Evolutionary conservation across 1,284 basidiomycete species (phyloP).

Genomic region (Ustilago hordei): DNA sequence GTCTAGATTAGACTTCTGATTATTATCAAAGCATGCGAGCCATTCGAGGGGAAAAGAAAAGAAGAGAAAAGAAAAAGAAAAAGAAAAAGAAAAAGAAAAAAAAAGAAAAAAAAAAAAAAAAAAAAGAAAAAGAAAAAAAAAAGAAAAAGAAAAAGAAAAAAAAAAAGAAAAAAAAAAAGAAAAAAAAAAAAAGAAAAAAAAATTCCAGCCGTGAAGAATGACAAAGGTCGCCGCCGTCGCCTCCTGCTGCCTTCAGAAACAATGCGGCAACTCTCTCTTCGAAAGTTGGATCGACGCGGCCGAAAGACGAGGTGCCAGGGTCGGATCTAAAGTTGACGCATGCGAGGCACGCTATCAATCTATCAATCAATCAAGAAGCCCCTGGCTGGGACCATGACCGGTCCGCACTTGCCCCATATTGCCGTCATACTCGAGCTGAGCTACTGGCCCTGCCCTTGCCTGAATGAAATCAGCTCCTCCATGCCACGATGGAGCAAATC

Average conservation of each 20-base stretch:
- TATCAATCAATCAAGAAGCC: constrained; percentile 3
- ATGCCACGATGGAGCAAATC: background rate
- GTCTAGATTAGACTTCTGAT: background rate
- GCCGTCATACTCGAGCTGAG: constrained; percentile 1
- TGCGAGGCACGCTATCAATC: constrained; percentile 10
- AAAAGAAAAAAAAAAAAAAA: background rate
- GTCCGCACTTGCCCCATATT: constrained; percentile 9
- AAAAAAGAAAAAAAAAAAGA: background rate
- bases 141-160: background rate
- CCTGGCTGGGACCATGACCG: constrained; percentile 4
- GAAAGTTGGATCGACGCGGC: constrained; percentile 4
- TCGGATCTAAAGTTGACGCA: constrained; percentile 40
- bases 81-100: background rate
- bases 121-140: background rate
- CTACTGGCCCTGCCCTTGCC: background rate
- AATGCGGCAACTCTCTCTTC: background rate
- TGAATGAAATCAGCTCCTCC: no score
- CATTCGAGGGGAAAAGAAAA: background rate
- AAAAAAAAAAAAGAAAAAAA: background rate
- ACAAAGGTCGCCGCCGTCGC: background rate
- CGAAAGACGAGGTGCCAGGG: constrained; percentile 1
- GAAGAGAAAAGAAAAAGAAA: background rate
- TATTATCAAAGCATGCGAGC: constrained; percentile 32
- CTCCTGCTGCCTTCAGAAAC: background rate
- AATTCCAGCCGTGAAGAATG: background rate